Conservation (phyloP, 345 rosid species). For the Rhodamnia rubescens region DNA sequence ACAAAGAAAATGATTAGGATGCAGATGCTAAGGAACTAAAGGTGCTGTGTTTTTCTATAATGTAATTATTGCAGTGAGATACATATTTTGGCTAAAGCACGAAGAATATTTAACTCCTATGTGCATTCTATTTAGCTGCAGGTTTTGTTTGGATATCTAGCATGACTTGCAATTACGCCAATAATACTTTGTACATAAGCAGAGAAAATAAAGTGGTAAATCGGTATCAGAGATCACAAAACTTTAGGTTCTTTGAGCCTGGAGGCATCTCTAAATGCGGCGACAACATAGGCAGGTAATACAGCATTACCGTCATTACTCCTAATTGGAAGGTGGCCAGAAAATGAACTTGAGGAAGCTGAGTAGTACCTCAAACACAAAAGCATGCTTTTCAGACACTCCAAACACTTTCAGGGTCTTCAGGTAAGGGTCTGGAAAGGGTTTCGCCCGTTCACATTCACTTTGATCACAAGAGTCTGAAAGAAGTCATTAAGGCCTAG, state of each 20-base stretch:
- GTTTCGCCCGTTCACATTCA: constrained; percentile 30
- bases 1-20: neutral
- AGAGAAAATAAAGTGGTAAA: neutral
- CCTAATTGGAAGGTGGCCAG: neutral
- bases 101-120: neutral
- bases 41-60: neutral
- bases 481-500: constrained; percentile 25
- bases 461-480: constrained; percentile 12
- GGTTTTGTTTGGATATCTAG: neutral
- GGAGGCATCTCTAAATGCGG: neutral
- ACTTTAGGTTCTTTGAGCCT: neutral
- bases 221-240: neutral
- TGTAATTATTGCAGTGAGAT: neutral
- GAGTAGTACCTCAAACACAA: constrained; percentile 21
- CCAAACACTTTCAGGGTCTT: constrained; percentile 19
- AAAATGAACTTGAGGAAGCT: neutral
- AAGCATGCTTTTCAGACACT: constrained; percentile 22
- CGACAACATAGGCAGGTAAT: neutral
- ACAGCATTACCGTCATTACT: neutral
- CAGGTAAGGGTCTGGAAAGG: constrained; percentile 30
- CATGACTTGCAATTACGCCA: neutral
- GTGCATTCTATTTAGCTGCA: neutral
- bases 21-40: neutral
- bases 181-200: neutral
- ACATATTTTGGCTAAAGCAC: neutral